Percentiles rank a stretch among this genome's conserved stretches.
These are phyloP conservation scores for Gossypium raimondii DNA, from an alignment of 345 rosid genomes.

Conservation along the genomic window DNA sequence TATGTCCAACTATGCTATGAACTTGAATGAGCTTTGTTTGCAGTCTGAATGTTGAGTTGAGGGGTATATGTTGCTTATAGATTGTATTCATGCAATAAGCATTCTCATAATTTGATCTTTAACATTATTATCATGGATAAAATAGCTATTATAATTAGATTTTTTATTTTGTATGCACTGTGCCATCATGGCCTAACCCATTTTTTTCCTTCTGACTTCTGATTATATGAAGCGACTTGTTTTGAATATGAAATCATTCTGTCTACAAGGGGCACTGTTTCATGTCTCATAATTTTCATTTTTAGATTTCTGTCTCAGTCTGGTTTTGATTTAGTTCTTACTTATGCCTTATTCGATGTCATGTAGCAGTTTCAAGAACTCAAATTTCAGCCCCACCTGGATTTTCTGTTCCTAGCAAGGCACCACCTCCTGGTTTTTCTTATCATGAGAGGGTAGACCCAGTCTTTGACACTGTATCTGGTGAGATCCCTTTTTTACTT, in stretches of 20 bases:
- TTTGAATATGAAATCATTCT: not conserved
- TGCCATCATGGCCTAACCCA: not conserved
- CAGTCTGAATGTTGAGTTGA: not conserved
- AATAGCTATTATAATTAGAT: not conserved
- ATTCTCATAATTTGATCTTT: not conserved
- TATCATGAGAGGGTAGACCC: conserved; percentile 52
- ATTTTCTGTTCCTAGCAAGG: conserved; percentile 65
- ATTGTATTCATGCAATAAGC: not conserved
- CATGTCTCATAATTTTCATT: not conserved
- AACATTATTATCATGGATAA: not conserved
- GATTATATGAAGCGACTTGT: not conserved
- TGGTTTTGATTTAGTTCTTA: not conserved
- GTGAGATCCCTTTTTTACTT: conserved; percentile 30
- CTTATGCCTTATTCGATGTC: conserved; percentile 11
- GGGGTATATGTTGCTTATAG: not conserved
- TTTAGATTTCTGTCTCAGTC: not conserved
- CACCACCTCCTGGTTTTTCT: conserved; percentile 92
- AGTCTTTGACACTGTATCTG: conserved; percentile 40
- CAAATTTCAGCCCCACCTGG: conserved; percentile 88
- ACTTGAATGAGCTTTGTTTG: not conserved
- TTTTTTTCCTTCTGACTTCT: not conserved
- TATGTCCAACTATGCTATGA: not conserved
- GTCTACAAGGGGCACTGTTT: not conserved
- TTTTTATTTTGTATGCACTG: not conserved
- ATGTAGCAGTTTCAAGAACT: conserved; percentile 45